Evolutionary conservation across 1,284 basidiomycete species (phyloP), one percentile per base, ranked within the genome.

Genomic region (Psilocybe mexicana): DNA sequence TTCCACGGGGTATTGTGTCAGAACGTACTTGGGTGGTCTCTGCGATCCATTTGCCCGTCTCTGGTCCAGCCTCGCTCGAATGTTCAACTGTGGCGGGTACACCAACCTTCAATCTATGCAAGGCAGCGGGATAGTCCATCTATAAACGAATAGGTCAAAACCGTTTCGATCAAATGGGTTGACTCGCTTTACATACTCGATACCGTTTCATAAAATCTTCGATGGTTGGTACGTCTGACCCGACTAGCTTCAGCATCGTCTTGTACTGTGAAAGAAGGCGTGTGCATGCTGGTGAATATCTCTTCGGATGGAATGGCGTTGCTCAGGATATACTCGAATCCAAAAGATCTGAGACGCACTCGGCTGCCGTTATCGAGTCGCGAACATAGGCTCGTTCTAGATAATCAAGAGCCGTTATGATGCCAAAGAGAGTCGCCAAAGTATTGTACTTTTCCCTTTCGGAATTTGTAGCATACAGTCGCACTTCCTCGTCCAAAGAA

Each of bases 1-100:
- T 88, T 93, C 65, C 3, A 50, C 24, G 43, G 10, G 43, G 2
- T 33, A 54, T 7, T 45, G 8, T 25, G 42, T 36, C 35, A 43
- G 49, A 44, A 61, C 78, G 60, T 57, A 92, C 94, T 80, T 97
- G 94, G 0, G 97, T 99, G 3, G 96, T 98, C 73, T 98, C 95
- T 3, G 96, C 96, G n/a, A 99, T 94, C 88, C 93, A 94, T 74
- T 98, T 96, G 30, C 93, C 93, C 0, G 93, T 93, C 73, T 98
- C 95, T 3, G 89, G 88, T 51, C 82, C 91, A 44, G 80, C 86
- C 74, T 83, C 92, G 71, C 82, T 93, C 64, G 76, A 93, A 71
- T 99, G 96, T 71, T 98, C 96, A 0, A 98, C 91, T 0, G 96
- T 98, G 0, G 97, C 96, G 1, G 96, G 96, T 0, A 98, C 94